Conservation (phyloP, 495 filamentous ascomycete genomes). For the Lepidopterella palustris region DNA sequence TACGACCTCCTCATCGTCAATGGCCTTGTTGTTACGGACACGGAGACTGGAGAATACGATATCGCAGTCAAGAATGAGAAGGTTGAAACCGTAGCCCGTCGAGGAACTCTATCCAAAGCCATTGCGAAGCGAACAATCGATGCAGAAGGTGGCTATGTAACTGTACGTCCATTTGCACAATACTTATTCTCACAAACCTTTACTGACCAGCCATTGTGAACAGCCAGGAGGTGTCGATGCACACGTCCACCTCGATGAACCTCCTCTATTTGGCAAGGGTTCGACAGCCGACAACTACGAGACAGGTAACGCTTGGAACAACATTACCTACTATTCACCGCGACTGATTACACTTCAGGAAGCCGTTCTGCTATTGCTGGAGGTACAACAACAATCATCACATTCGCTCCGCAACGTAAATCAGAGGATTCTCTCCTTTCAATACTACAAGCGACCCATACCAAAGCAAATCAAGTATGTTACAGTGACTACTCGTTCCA, state of each 20-base stretch:
- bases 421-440: conserved; percentile 44
- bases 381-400: conserved; percentile 54
- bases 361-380: conserved; percentile 53
- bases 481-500: conserved; percentile 60
- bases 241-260: conserved; percentile 43
- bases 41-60: conserved; percentile 43
- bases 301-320: conserved; percentile 34
- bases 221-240: conserved; percentile 37
- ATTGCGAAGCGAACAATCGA: conserved; percentile 39
- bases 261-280: conserved; percentile 45
- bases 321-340: background rate
- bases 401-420: conserved; percentile 52
- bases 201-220: conserved; percentile 11
- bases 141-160: conserved; percentile 47
- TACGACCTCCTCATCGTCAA: conserved; percentile 45
- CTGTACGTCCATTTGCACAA: conserved; percentile 28
- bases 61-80: conserved; percentile 50
- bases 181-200: too few relatives aligned
- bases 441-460: conserved; percentile 45
- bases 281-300: conserved; percentile 48
- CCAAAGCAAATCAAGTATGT: conserved; percentile 41
- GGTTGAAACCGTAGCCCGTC: conserved; percentile 42
- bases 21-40: conserved; percentile 45
- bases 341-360: conserved; percentile 31
- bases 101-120: conserved; percentile 29